Evolutionary conservation across 2,329 filamentous ascomycete species (phyloP).

Genomic region (Colletotrichum sp.): DNA sequence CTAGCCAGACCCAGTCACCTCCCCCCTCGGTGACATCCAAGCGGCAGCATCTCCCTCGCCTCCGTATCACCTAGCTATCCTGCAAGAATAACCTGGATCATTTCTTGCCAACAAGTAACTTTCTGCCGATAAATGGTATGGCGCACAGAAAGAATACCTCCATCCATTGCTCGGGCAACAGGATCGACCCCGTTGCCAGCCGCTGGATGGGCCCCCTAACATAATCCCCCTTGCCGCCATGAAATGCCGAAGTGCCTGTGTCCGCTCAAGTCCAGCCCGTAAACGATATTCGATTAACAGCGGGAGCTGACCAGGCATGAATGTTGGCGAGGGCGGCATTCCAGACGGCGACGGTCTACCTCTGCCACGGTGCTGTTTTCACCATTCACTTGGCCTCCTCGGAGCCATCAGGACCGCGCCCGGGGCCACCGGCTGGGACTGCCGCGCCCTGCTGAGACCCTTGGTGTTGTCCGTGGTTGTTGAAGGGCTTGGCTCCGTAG

Average conservation of each 20-base stretch:
- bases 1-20: neutral
- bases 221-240: neutral
- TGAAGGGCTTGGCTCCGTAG: slow-evolving; percentile 56
- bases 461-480: slow-evolving; percentile 36
- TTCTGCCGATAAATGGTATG: neutral
- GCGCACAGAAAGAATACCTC: neutral
- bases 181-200: neutral
- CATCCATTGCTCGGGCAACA: neutral
- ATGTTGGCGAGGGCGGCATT: neutral
- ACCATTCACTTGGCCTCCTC: slow-evolving; percentile 51
- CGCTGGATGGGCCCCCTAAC: neutral
- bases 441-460: slow-evolving; percentile 45
- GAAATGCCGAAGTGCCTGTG: neutral
- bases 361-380: slow-evolving; percentile 1
- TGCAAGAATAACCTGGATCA: neutral
- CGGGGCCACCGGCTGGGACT: slow-evolving; percentile 36
- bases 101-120: neutral
- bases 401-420: slow-evolving; percentile 40
- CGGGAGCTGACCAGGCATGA: neutral
- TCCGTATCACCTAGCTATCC: neutral
- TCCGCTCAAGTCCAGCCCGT: neutral
- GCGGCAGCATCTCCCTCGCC: neutral
- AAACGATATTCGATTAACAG: neutral
- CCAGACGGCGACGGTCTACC: neutral
- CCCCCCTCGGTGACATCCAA: neutral